phyloP scores from a whole-genome alignment of 2,329 filamentous ascomycete genomes.

The Onygenales sp. region DNA sequence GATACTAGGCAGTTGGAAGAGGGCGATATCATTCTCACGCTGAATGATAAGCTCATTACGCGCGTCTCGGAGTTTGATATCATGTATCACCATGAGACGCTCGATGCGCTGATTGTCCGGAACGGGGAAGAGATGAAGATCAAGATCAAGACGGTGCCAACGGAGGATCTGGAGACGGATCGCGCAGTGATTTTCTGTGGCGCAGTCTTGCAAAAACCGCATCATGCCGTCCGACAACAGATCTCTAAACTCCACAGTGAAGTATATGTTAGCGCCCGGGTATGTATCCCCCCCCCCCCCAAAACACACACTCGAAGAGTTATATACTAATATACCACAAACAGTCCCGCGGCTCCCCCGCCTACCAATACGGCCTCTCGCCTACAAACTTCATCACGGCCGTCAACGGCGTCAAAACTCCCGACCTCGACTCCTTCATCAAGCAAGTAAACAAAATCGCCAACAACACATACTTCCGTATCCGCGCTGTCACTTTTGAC shows the following conservation, averaged over 20 bases:
- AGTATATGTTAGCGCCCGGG: slow-evolving; percentile 83
- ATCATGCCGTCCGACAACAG: slow-evolving; percentile 93
- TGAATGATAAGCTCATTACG: slow-evolving; percentile 89
- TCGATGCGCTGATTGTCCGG: slow-evolving; percentile 80
- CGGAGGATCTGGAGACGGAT: slow-evolving; percentile 84
- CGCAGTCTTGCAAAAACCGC: slow-evolving; percentile 82
- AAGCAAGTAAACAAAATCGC: slow-evolving; percentile 75
- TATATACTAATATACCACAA: slow-evolving; percentile 1
- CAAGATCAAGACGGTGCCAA: slow-evolving; percentile 73
- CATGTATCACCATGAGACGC: slow-evolving; percentile 81
- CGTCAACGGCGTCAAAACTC: slow-evolving; percentile 81
- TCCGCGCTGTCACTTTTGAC: slow-evolving; percentile 97
- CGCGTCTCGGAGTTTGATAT: slow-evolving; percentile 86
- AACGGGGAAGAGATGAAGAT: slow-evolving; percentile 70
- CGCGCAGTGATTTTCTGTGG: slow-evolving; percentile 92
- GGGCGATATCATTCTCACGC: slow-evolving; percentile 81
- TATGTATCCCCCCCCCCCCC: slow-evolving; percentile 16
- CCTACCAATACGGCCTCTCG: slow-evolving; percentile 83
- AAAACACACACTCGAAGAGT: background rate
- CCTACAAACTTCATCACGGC: slow-evolving; percentile 97
- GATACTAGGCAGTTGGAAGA: slow-evolving; percentile 63
- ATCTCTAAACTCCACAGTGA: slow-evolving; percentile 95
- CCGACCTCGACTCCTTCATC: slow-evolving; percentile 72
- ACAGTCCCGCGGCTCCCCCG: slow-evolving; percentile 64
- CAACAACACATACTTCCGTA: slow-evolving; percentile 94